Conservation (phyloP, 768 basidiomycete species). For the Tulasnella sp. region DNA sequence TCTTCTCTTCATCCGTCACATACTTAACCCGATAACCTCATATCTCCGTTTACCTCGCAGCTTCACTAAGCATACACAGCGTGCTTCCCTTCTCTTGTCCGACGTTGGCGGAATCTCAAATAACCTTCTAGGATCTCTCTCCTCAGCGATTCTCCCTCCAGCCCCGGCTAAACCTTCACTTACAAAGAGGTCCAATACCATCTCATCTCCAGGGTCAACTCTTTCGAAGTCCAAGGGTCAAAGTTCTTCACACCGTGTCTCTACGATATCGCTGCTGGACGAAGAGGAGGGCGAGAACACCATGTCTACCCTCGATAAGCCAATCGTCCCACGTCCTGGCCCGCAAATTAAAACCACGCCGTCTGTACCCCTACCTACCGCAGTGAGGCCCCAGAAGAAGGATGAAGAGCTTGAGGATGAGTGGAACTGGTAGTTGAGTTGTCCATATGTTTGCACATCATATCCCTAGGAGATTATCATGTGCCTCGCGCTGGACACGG, state of each 20-base stretch:
- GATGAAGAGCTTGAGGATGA: slow-evolving; percentile 17
- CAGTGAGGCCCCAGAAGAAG: not conserved
- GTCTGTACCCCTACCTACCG: not conserved
- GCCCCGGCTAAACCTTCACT: slow-evolving; percentile 7
- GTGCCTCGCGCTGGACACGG: no score
- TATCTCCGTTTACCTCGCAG: slow-evolving; percentile 11
- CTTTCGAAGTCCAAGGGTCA: not conserved
- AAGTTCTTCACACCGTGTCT: not conserved
- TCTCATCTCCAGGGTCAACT: not conserved
- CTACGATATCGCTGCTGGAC: slow-evolving; percentile 8
- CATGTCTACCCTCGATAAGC: slow-evolving; percentile 3
- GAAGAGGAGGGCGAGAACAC: slow-evolving; percentile 2
- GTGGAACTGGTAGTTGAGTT: slow-evolving; percentile 21
- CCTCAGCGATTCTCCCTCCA: slow-evolving; percentile 11
- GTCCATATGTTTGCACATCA: not conserved
- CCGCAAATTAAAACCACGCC: not conserved
- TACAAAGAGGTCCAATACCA: not conserved
- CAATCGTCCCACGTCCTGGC: slow-evolving; percentile 5
- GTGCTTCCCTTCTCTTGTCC: slow-evolving; percentile 19
- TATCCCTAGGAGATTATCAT: no score
- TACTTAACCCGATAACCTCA: not conserved
- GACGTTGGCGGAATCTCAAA: slow-evolving; percentile 16
- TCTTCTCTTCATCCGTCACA: not conserved
- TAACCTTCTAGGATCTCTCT: slow-evolving; percentile 11
- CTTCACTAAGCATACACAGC: slow-evolving; percentile 19